Evolutionary conservation across 176 grass and related monocot species (phyloP).

Genomic region (Eragrostis curvula): DNA sequence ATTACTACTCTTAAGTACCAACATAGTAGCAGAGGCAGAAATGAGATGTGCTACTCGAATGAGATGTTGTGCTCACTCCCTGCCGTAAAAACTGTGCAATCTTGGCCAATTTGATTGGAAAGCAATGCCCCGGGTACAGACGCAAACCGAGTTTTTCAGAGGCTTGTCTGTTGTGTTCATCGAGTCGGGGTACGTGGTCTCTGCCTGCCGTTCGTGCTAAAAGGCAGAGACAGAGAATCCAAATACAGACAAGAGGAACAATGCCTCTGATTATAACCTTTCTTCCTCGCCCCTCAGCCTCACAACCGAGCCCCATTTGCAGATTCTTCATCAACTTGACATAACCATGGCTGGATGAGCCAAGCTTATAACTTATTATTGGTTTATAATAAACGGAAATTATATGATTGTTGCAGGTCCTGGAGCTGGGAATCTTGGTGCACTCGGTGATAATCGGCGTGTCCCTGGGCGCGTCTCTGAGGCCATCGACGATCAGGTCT

Average conservation of each 20-base stretch:
- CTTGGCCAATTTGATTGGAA: not conserved
- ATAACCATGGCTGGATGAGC: not conserved
- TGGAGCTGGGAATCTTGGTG: slow-evolving; percentile 91
- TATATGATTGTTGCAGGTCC: slow-evolving; percentile 49
- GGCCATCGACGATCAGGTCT: slow-evolving; percentile 74
- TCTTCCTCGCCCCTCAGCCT: not conserved
- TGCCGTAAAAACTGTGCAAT: not conserved
- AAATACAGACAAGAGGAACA: slow-evolving; percentile 32
- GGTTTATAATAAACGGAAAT: no score
- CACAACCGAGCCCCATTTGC: slow-evolving; percentile 6
- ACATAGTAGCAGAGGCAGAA: not conserved
- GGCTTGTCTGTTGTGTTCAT: not conserved
- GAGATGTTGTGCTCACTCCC: not conserved
- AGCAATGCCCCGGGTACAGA: not conserved
- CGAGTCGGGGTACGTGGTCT: not conserved
- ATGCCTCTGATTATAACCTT: slow-evolving; percentile 9
- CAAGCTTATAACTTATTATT: not conserved
- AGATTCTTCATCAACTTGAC: slow-evolving; percentile 35
- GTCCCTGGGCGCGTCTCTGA: slow-evolving; percentile 66
- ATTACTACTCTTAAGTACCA: no score
- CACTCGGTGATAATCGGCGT: slow-evolving; percentile 93
- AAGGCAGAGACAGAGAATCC: slow-evolving; percentile 13
- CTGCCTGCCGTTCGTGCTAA: not conserved
- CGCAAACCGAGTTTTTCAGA: not conserved
- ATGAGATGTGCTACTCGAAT: not conserved